These are phyloP conservation scores for Phialocephala sp. DNA, from an alignment of 2,329 filamentous ascomycete species.

Conservation along the genomic window DNA sequence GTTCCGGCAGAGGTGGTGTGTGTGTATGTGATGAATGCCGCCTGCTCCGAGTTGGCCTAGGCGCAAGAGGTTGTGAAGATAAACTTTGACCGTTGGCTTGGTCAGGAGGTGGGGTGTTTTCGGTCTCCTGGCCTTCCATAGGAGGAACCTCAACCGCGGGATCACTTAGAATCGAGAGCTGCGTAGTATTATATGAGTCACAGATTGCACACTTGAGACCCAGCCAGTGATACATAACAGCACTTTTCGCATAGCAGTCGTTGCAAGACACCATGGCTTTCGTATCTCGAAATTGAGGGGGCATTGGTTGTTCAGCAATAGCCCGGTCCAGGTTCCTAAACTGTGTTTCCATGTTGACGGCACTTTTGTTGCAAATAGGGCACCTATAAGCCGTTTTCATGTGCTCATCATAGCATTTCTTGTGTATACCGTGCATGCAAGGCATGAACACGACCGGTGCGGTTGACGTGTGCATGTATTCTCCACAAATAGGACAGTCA, in stretches of 20 bases:
- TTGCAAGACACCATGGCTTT: constrained; percentile 89
- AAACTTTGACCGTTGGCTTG: constrained; percentile 27
- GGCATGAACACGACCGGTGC: constrained; percentile 90
- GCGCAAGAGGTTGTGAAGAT: constrained; percentile 19
- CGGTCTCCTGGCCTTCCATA: constrained; percentile 34
- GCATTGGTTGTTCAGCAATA: constrained; percentile 92
- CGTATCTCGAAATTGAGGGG: constrained; percentile 77
- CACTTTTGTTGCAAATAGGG: constrained; percentile 93
- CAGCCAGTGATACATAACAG: constrained; percentile 91
- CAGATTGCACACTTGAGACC: constrained; percentile 86
- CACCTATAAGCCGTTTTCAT: constrained; percentile 93
- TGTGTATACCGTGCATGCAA: constrained; percentile 95
- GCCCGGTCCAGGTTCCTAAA: constrained; percentile 90
- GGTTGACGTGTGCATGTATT: constrained; percentile 94
- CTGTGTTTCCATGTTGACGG: constrained; percentile 96
- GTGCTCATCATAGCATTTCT: constrained; percentile 85
- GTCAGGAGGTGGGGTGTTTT: constrained; percentile 28
- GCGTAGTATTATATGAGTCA: constrained; percentile 71
- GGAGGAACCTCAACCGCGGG: constrained; percentile 38
- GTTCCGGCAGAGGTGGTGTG: constrained; percentile 20
- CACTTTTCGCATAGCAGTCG: constrained; percentile 88
- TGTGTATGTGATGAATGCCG: constrained; percentile 41
- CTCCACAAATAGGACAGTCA: constrained; percentile 94
- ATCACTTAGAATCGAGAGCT: constrained; percentile 63
- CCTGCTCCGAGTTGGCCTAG: constrained; percentile 32